A percentile compares a stretch with the other conserved stretches of the same genome.
Conservation (phyloP, 768 basidiomycete species). For the Daedaleopsis nitida region DNA sequence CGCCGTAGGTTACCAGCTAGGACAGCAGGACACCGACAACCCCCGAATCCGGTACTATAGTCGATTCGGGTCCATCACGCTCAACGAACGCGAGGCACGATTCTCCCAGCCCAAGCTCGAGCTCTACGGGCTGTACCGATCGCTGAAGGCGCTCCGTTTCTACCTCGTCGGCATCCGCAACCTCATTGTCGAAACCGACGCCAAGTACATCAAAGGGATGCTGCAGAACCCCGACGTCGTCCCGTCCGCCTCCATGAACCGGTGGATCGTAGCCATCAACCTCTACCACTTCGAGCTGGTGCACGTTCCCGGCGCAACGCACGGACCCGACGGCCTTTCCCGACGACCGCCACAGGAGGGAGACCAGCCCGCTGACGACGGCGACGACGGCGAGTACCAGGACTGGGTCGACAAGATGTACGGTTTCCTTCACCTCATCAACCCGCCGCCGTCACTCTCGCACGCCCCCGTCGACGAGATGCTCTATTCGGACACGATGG, state of each 20-base stretch:
- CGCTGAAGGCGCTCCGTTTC: constrained; percentile 3
- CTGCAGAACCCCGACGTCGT: constrained; percentile 40
- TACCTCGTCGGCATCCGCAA: constrained; percentile 20
- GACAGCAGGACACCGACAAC: constrained; percentile 23
- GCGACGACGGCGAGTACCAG: not conserved
- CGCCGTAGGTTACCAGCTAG: constrained; percentile 28
- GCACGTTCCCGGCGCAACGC: constrained; percentile 36
- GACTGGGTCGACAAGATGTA: constrained; percentile 14
- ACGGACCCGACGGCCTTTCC: constrained; percentile 35
- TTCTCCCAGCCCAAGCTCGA: constrained; percentile 30
- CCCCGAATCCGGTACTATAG: constrained; percentile 25
- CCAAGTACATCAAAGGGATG: constrained; percentile 40
- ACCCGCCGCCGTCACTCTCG: constrained; percentile 16
- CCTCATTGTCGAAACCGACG: constrained; percentile 40
- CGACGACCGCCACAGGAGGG: constrained; percentile 7
- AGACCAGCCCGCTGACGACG: not conserved
- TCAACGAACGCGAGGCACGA: constrained; percentile 29
- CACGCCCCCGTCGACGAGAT: constrained; percentile 3
- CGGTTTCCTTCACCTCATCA: constrained; percentile 4
- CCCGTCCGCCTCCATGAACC: constrained; percentile 40
- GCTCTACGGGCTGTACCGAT: constrained; percentile 24
- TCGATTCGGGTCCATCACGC: constrained; percentile 40
- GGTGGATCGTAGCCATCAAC: constrained; percentile 43
- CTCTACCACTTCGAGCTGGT: constrained; percentile 37
- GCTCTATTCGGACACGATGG: constrained; percentile 22